phyloP scores from a whole-genome alignment of 345 rosid genomes.

The Sisymbrium altissimum region DNA sequence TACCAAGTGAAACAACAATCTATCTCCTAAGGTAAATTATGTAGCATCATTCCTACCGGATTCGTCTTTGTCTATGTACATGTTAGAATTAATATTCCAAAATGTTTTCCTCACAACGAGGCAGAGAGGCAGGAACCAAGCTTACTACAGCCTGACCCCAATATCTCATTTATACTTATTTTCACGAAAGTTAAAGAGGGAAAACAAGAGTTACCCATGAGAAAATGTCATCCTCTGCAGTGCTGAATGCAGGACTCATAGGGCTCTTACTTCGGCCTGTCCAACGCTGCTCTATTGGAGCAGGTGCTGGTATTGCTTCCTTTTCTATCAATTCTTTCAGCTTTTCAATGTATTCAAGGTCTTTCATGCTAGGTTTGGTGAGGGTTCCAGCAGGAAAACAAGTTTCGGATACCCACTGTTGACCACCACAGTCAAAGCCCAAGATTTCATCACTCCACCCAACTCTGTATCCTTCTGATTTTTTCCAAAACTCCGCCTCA shows the following conservation, averaged over 20 bases:
- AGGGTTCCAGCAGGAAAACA: slow-evolving; percentile 93
- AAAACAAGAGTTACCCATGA: slow-evolving; percentile 65
- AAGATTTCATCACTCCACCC: slow-evolving; percentile 98
- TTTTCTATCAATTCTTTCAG: slow-evolving; percentile 77
- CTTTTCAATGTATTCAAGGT: slow-evolving; percentile 83
- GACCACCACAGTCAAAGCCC: slow-evolving; percentile 99
- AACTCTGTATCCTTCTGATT: slow-evolving; percentile 90
- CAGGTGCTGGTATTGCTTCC: slow-evolving; percentile 78
- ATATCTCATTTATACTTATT: neutral
- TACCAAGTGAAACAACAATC: neutral
- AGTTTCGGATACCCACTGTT: slow-evolving; percentile 97
- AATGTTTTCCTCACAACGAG: neutral
- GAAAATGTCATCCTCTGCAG: slow-evolving; percentile 68
- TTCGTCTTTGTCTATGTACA: neutral
- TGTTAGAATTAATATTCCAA: neutral
- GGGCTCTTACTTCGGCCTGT: slow-evolving; percentile 76
- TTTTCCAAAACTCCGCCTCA: slow-evolving; percentile 97
- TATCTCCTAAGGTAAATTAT: neutral
- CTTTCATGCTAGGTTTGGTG: slow-evolving; percentile 85
- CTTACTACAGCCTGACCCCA: neutral
- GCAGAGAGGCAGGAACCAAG: neutral
- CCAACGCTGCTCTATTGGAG: slow-evolving; percentile 98
- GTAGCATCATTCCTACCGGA: neutral
- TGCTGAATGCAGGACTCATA: slow-evolving; percentile 89
- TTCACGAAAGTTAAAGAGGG: neutral